These are phyloP conservation scores for Botrytis paeoniae DNA, from an alignment of 2,329 filamentous ascomycete genomes.

Conservation along the genomic window DNA sequence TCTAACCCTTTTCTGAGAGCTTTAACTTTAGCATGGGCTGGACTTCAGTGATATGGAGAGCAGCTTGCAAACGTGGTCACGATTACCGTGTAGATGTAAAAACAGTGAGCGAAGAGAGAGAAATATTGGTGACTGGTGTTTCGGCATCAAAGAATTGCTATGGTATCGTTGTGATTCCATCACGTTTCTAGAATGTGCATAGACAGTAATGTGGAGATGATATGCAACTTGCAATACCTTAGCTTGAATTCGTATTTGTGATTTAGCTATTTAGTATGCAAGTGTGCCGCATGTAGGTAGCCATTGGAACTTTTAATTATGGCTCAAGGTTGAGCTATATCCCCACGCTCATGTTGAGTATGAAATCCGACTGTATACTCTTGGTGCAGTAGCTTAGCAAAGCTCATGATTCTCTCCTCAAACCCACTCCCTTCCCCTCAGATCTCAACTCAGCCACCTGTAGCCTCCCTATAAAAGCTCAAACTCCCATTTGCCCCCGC, in stretches of 20 bases:
- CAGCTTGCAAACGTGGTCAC: neutral
- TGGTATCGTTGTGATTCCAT: no score
- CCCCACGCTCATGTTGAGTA: neutral
- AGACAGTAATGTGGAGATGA: no score
- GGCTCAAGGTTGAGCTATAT: neutral
- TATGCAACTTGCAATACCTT: neutral
- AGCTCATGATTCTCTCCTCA: neutral
- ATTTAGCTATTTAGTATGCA: neutral
- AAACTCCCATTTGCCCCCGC: conserved; percentile 74
- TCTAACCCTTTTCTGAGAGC: no score
- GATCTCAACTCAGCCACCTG: conserved; percentile 46
- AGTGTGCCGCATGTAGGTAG: neutral
- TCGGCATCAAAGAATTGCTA: neutral
- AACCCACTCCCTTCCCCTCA: no score
- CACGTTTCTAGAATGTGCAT: no score
- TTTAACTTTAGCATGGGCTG: no score
- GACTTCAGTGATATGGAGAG: no score
- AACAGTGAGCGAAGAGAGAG: neutral
- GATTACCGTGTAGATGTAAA: neutral
- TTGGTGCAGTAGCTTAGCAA: neutral
- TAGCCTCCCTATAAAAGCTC: conserved; percentile 82
- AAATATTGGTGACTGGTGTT: neutral
- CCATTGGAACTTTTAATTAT: neutral
- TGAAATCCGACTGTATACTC: no score
- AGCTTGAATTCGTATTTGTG: neutral